Conservation (phyloP, 108 stramenopile species). For the Chaetoceros tenuissimus region DNA sequence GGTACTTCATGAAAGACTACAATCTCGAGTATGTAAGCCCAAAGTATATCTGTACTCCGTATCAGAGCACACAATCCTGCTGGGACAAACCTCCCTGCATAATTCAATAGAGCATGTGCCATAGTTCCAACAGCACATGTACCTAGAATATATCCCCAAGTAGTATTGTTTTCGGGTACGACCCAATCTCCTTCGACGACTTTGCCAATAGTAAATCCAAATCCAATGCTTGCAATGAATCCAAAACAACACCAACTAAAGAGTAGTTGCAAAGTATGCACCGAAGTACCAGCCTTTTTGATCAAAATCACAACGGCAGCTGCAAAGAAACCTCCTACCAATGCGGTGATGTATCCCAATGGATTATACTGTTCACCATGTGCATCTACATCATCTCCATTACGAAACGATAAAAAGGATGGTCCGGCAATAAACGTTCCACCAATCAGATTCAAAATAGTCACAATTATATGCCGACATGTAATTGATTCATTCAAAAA, state of each 20-base stretch:
- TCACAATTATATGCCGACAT: slow-evolving; percentile 13
- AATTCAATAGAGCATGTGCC: slow-evolving; percentile 34
- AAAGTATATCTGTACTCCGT: slow-evolving; percentile 24
- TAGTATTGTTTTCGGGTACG: slow-evolving; percentile 9
- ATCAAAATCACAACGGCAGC: slow-evolving; percentile 31
- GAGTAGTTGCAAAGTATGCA: slow-evolving; percentile 37
- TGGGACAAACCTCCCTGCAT: slow-evolving; percentile 24
- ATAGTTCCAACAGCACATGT: slow-evolving; percentile 15
- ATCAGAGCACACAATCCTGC: slow-evolving; percentile 26
- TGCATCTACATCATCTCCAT: not conserved
- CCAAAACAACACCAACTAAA: slow-evolving; percentile 36
- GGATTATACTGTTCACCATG: not conserved
- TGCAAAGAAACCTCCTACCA: slow-evolving; percentile 18
- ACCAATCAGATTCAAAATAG: slow-evolving; percentile 20
- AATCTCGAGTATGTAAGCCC: slow-evolving; percentile 22
- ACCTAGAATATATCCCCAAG: slow-evolving; percentile 20
- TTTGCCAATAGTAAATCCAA: slow-evolving; percentile 9
- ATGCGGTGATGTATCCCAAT: slow-evolving; percentile 35
- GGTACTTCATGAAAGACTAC: slow-evolving; percentile 20
- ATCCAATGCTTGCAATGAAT: not conserved
- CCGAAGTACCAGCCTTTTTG: slow-evolving; percentile 28
- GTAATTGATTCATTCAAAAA: slow-evolving; percentile 25
- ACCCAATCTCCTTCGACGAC: slow-evolving; percentile 13
- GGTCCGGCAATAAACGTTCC: slow-evolving; percentile 30
- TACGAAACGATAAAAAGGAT: slow-evolving; percentile 29